Evolutionary conservation across 2,329 filamentous ascomycete species (phyloP).

Genomic region (Aspergillus sp.): DNA sequence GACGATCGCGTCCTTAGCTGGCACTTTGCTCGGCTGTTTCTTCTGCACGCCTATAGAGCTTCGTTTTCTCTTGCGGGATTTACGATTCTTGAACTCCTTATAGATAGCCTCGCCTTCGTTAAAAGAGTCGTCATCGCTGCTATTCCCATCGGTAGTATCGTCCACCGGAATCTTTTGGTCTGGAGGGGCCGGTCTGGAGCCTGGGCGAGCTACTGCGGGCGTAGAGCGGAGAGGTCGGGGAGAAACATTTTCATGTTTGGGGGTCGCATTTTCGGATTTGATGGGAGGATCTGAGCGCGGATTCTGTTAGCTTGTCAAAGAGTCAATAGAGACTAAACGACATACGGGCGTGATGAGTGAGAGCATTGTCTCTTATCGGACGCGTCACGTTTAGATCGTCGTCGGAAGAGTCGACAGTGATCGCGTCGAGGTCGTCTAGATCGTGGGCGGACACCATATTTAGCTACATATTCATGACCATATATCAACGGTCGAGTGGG

Average conservation of each 20-base stretch:
- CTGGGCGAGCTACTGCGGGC: not conserved
- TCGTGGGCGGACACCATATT: slow-evolving; percentile 28
- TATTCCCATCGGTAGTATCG: slow-evolving; percentile 20
- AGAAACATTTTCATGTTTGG: not conserved
- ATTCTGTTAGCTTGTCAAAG: slow-evolving; percentile 18
- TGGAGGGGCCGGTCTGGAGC: slow-evolving; percentile 14
- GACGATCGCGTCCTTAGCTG: slow-evolving; percentile 38
- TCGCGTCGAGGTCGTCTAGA: slow-evolving; percentile 24
- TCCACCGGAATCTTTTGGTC: slow-evolving; percentile 18
- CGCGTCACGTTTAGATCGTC: slow-evolving; percentile 47
- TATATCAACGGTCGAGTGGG: not conserved
- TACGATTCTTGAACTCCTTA: slow-evolving; percentile 63
- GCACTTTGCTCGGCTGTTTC: slow-evolving; percentile 46
- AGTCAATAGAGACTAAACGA: not conserved
- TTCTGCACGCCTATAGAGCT: slow-evolving; percentile 49
- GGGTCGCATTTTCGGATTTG: not conserved
- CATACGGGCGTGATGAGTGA: slow-evolving; percentile 9
- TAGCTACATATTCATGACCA: slow-evolving; percentile 2
- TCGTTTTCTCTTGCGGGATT: slow-evolving; percentile 54
- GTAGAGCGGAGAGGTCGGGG: not conserved
- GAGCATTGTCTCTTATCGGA: slow-evolving; percentile 11
- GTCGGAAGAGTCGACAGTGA: slow-evolving; percentile 34
- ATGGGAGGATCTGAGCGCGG: slow-evolving; percentile 3
- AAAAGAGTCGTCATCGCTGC: slow-evolving; percentile 33
- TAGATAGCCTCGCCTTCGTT: slow-evolving; percentile 52